Percentiles rank a stretch among this genome's conserved stretches.
Evolutionary conservation across 768 basidiomycete genomes (phyloP).

Genomic region (Termitomyces sp.): DNA sequence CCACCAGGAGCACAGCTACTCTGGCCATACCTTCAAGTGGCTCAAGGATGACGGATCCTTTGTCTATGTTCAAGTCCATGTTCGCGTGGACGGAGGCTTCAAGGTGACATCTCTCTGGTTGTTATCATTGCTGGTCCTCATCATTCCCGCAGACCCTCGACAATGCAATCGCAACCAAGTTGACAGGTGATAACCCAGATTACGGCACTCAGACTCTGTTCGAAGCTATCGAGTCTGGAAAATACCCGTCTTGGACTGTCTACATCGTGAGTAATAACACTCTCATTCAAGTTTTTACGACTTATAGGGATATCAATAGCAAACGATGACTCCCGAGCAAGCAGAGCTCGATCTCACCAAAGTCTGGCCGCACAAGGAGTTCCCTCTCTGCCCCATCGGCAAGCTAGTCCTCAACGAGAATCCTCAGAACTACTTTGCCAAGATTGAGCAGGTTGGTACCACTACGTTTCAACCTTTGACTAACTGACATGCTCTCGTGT

Average conservation of each 20-base stretch:
- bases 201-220: constrained; percentile 78
- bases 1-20: too few relatives aligned
- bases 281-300: not conserved
- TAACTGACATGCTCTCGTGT: not conserved
- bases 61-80: constrained; percentile 85
- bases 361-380: constrained; percentile 85
- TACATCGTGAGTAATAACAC: constrained; percentile 58
- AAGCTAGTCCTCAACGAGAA: constrained; percentile 81
- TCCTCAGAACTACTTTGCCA: constrained; percentile 86
- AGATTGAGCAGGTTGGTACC: constrained; percentile 80
- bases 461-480: constrained; percentile 10
- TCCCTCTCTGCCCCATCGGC: constrained; percentile 86
- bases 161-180: constrained; percentile 55
- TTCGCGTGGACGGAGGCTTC: constrained; percentile 75
- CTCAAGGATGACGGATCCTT: too few relatives aligned
- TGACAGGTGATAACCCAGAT: constrained; percentile 79
- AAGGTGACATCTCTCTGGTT: too few relatives aligned
- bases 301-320: constrained; percentile 34
- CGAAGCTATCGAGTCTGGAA: constrained; percentile 76
- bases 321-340: constrained; percentile 92
- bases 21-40: too few relatives aligned
- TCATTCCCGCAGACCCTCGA: too few relatives aligned
- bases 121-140: too few relatives aligned
- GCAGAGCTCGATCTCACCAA: constrained; percentile 93
- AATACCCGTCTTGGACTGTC: constrained; percentile 86